Evolutionary conservation across 169 alveolate species (phyloP).

Genomic region (Cryptosporidium baileyi): DNA sequence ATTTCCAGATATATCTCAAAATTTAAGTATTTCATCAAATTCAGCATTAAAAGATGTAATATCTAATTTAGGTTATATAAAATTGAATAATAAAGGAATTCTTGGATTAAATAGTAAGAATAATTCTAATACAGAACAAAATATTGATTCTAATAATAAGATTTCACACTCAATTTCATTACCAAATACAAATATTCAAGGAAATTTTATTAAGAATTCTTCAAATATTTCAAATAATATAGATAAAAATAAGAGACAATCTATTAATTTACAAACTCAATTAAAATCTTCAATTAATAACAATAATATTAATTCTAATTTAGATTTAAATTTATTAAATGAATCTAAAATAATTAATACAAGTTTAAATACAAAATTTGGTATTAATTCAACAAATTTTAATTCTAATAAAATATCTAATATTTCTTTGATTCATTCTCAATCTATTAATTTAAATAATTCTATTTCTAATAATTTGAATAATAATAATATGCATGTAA

Average conservation of each 20-base stretch:
- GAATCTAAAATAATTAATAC: not conserved
- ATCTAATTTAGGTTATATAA: constrained; percentile 13
- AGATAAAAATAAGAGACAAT: not conserved
- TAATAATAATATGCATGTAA: not conserved
- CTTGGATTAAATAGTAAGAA: not conserved
- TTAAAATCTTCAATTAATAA: not conserved
- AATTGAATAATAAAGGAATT: not conserved
- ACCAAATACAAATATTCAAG: not conserved
- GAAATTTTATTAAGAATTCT: not conserved
- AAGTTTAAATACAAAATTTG: not conserved
- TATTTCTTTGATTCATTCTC: not conserved
- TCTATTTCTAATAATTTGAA: too few species aligned
- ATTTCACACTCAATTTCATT: too few species aligned
- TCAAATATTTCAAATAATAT: not conserved
- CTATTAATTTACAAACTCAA: not conserved
- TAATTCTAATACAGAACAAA: too few species aligned
- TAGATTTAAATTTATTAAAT: not conserved
- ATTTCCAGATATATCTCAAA: not conserved
- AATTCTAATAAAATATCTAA: not conserved
- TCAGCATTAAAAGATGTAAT: constrained; percentile 4
- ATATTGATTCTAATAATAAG: not conserved
- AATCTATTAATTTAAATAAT: not conserved
- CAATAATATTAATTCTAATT: not conserved
- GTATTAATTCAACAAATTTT: not conserved
- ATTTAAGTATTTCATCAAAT: not conserved